phyloP scores from a whole-genome alignment of 768 basidiomycete species.

The Lactifluus pinguis region DNA sequence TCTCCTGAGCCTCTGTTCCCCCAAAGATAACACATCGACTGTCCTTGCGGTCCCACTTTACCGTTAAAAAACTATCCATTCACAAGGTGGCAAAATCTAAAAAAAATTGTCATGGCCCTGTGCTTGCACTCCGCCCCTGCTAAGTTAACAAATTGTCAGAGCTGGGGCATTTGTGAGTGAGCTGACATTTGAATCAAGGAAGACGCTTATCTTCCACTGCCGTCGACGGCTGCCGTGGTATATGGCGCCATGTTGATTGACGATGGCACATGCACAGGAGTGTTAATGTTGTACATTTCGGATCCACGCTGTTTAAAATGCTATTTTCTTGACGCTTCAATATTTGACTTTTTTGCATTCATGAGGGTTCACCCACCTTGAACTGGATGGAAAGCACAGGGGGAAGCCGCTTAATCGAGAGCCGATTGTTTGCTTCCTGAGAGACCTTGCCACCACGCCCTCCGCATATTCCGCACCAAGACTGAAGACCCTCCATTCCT shows the following conservation, averaged over 20 bases:
- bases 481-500: constrained; percentile 22
- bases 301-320: constrained; percentile 68
- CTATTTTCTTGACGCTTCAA: constrained; percentile 31
- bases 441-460: constrained; percentile 49
- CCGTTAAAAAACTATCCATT: too few species aligned
- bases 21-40: too few species aligned
- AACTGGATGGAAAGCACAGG: constrained; percentile 91
- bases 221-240: constrained; percentile 54
- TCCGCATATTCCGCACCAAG: constrained; percentile 25
- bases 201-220: constrained; percentile 23
- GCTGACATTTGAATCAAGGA: neutral
- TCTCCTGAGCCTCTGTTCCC: too few species aligned
- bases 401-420: constrained; percentile 79
- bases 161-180: constrained; percentile 21
- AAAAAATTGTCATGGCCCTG: too few species aligned
- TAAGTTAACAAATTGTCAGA: too few species aligned
- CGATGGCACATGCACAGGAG: constrained; percentile 72
- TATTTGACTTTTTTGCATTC: neutral
- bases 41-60: too few species aligned
- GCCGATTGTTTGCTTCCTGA: constrained; percentile 75
- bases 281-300: constrained; percentile 77
- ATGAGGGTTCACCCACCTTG: constrained; percentile 49
- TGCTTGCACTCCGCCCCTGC: too few species aligned
- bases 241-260: constrained; percentile 84
- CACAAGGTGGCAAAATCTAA: too few species aligned